Evolutionary conservation across 2,329 filamentous ascomycete genomes (phyloP).

Genomic region (Hymenoscyphus fraxineus): DNA sequence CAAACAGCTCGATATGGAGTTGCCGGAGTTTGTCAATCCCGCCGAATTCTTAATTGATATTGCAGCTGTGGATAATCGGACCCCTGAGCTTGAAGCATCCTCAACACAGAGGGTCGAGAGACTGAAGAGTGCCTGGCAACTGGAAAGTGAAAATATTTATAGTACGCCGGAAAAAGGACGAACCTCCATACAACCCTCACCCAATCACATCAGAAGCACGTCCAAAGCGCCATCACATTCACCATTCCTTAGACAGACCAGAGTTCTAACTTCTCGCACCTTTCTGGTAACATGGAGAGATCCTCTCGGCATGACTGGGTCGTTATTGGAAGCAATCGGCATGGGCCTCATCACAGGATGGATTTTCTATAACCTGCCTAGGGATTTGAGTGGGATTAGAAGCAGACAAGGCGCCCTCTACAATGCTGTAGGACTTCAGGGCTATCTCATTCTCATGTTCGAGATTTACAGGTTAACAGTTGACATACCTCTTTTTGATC

Average conservation of each 20-base stretch:
- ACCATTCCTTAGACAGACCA: slow-evolving; percentile 57
- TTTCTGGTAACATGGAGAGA: slow-evolving; percentile 72
- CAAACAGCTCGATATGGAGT: slow-evolving; percentile 51
- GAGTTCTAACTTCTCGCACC: slow-evolving; percentile 64
- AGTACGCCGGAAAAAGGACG: slow-evolving; percentile 15
- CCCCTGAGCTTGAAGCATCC: slow-evolving; percentile 58
- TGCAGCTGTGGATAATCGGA: slow-evolving; percentile 69
- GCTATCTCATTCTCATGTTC: slow-evolving; percentile 72
- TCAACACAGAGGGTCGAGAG: slow-evolving; percentile 57
- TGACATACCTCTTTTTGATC: slow-evolving; percentile 72
- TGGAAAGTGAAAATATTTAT: slow-evolving; percentile 27
- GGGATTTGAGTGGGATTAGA: slow-evolving; percentile 67
- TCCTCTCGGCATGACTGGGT: slow-evolving; percentile 69
- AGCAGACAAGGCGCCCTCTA: slow-evolving; percentile 72
- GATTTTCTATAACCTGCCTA: slow-evolving; percentile 64
- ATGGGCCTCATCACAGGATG: slow-evolving; percentile 72
- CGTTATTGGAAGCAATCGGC: slow-evolving; percentile 62
- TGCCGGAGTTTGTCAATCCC: slow-evolving; percentile 72
- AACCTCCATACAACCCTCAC: neutral
- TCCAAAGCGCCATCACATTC: slow-evolving; percentile 37
- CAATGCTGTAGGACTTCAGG: slow-evolving; percentile 66
- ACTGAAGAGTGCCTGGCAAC: slow-evolving; percentile 60
- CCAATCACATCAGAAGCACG: slow-evolving; percentile 5
- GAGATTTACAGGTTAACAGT: slow-evolving; percentile 72
- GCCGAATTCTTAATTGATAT: slow-evolving; percentile 74